Evolutionary conservation across 805 yeast genomes (phyloP), one percentile per base, ranked within the genome.

Genomic region (Candida incommunis): DNA sequence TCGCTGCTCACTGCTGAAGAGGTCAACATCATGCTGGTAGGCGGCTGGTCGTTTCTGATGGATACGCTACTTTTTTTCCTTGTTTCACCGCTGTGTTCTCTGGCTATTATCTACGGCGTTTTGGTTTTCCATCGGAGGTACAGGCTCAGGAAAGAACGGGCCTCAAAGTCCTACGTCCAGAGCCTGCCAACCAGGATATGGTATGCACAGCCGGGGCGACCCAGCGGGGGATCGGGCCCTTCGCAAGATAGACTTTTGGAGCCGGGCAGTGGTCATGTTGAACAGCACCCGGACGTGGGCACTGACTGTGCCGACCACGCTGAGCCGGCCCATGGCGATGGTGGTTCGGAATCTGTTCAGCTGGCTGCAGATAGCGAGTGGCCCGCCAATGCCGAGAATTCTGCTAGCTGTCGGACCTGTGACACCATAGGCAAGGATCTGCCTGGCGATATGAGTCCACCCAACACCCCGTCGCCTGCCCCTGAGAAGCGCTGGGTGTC

Each of bases 11-110:
- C 44, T 22, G 48, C 51, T 15, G 49, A 47, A n/a, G 47, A 45
- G 21, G 53, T 54, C 23, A 48, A 48, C 25, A 49, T 58, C 15
- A 48, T 50, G 1, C 44, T 52, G 4, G 45, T 45, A 2, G 45
- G 54, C 4, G 59, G 62, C 22, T 47, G 59, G 20, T 54, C 61
- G 20, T 60, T 67, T 1, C 48, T 66, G 4, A 46, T 64, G 20
- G 66, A 62, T 44, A 56, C 70, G 2, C 46, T 67, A 23, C 48
- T 67, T 20, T 58, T 65, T 46, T 52, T 67, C 26, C 56, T 67
- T 24, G 56, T 66, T 20, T 59, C 69, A 23, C 72, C 73, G 23
- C 52, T 65, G 40, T 58, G 67, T 41, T 61, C 68, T 43, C 52
- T 66, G 18, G 48, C 62, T 11, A 48, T 66, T 24, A 62, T 67